These are phyloP conservation scores for Suillus brevipes DNA, from an alignment of 768 basidiomycete species.

Conservation along the genomic window DNA sequence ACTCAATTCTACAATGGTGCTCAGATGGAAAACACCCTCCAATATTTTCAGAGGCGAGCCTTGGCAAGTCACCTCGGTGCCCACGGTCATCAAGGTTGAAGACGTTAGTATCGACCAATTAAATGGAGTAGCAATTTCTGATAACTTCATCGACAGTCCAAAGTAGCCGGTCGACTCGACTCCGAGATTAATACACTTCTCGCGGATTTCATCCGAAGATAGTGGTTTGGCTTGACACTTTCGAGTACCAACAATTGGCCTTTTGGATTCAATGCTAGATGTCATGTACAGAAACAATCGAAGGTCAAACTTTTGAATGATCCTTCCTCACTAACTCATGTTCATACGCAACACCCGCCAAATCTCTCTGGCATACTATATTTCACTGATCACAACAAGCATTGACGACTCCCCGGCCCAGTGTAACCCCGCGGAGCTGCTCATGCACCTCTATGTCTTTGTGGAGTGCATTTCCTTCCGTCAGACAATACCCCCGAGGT, in stretches of 20 bases:
- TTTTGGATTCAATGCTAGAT: background rate
- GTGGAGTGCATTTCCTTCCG: background rate
- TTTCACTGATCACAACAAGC: background rate
- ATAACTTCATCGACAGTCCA: background rate
- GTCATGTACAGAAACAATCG: background rate
- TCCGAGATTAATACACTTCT: background rate
- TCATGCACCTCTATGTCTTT: background rate
- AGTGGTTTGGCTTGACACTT: background rate
- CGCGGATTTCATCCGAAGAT: constrained; percentile 1
- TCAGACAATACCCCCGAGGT: background rate
- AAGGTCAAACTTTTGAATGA: background rate
- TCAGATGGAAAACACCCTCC: constrained; percentile 66
- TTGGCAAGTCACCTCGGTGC: constrained; percentile 60
- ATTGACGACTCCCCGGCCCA: background rate
- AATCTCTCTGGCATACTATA: background rate
- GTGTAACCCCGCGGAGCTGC: background rate
- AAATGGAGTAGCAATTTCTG: background rate
- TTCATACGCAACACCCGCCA: background rate
- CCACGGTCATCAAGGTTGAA: constrained; percentile 63
- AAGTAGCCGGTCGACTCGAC: background rate
- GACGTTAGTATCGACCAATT: constrained; percentile 44
- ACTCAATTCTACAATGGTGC: constrained; percentile 2
- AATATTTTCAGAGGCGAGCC: constrained; percentile 63
- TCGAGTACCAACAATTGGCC: background rate
- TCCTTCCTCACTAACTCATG: background rate